Conservation (phyloP, 2,329 filamentous ascomycete genomes). For the Tympanopsis confertula region DNA sequence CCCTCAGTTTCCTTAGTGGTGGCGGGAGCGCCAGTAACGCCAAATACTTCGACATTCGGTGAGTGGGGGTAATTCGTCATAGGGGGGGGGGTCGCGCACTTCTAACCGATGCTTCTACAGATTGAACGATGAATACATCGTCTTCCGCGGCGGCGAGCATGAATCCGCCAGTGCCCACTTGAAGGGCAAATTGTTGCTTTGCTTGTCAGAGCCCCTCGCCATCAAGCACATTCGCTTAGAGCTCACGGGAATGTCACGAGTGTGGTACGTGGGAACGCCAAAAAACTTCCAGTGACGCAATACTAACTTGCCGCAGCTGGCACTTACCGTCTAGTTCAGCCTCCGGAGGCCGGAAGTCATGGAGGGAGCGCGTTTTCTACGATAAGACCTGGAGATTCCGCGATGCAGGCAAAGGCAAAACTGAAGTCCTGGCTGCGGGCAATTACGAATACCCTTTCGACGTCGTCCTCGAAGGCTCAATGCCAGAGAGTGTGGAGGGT, state of each 20-base stretch:
- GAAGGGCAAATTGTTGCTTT: slow-evolving; percentile 39
- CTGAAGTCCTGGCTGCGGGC: slow-evolving; percentile 28
- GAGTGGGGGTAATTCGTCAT: too few relatives aligned
- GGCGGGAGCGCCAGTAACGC: background rate
- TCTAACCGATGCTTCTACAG: too few relatives aligned
- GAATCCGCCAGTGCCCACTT: slow-evolving; percentile 42
- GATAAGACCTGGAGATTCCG: slow-evolving; percentile 19
- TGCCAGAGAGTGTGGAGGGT: slow-evolving; percentile 60
- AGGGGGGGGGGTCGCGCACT: too few relatives aligned
- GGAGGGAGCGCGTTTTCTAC: background rate
- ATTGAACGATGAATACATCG: slow-evolving; percentile 40
- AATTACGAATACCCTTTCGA: slow-evolving; percentile 50
- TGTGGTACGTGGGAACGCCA: slow-evolving; percentile 39
- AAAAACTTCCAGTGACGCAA: background rate
- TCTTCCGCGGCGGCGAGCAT: slow-evolving; percentile 38
- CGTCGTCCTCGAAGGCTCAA: slow-evolving; percentile 34
- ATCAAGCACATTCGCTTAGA: slow-evolving; percentile 40
- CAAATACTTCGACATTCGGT: background rate
- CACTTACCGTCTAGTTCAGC: background rate
- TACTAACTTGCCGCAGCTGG: background rate
- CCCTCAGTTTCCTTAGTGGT: background rate
- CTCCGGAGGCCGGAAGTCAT: background rate
- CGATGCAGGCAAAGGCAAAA: slow-evolving; percentile 13
- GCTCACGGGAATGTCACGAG: slow-evolving; percentile 37
- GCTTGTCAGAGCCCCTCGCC: slow-evolving; percentile 37